These are phyloP conservation scores for Vitis rotundifolia DNA, from an alignment of 164 flowering plant genomes.

Conservation along the genomic window DNA sequence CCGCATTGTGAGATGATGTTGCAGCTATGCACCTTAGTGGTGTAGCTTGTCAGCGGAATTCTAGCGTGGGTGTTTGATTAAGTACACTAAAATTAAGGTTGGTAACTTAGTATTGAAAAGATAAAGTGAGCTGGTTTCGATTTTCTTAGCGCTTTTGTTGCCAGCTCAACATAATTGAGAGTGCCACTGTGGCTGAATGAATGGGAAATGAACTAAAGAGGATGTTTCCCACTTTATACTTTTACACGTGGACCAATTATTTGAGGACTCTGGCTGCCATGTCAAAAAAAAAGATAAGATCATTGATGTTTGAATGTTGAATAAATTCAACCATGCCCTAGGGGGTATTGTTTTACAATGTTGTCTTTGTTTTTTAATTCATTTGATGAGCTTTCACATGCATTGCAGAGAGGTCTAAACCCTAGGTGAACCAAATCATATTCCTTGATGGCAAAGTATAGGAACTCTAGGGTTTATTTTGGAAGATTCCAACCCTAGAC, in stretches of 20 bases:
- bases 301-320: not conserved
- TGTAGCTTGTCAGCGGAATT: too few relatives aligned
- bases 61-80: too few relatives aligned
- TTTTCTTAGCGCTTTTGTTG: not conserved
- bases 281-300: not conserved
- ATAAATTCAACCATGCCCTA: not conserved
- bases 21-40: too few relatives aligned
- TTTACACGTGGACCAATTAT: not conserved
- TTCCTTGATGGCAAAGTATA: not conserved
- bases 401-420: not conserved
- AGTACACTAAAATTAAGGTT: too few relatives aligned
- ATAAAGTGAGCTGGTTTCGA: not conserved
- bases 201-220: slow-evolving; percentile 3
- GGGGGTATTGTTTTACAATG: not conserved
- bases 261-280: not conserved
- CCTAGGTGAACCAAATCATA: not conserved
- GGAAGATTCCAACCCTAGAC: slow-evolving; percentile 1
- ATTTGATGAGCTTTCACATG: not conserved
- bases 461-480: not conserved
- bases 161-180: not conserved
- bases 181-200: not conserved
- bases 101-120: too few relatives aligned
- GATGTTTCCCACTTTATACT: not conserved
- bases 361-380: not conserved
- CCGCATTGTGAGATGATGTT: too few relatives aligned